Base-by-base conservation (phyloP, 441 rosid species). In the Euphorbia celastroides region DNA sequence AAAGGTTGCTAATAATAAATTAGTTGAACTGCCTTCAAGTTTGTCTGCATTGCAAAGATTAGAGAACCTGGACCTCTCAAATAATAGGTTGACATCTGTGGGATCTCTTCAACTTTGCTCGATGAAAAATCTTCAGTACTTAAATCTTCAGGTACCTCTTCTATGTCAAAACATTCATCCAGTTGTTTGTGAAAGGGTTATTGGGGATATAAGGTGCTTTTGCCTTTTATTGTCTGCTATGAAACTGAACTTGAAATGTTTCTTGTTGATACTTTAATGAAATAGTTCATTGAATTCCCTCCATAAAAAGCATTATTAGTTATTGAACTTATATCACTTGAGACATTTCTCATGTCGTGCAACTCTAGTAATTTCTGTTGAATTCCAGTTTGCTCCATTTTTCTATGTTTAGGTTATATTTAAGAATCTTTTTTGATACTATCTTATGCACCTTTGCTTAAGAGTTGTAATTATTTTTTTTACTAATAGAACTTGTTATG, bases 1-100 rank as follows among this genome's bases (percentile, higher is more conserved):
- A 78, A 94, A 88, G 79, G 84, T 85, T 8, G 86, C 99, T 46
- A 86, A 89, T 75, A 94, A 94, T 78, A 94, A 87, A 77, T 84
- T 94, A 70, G 78, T 80, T 72, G 91, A 88, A 70, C 68, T 94
- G 28, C 88, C 96, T 27, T 52, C 72, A 2, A 80, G 82, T 60
- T 74, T 91, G 78, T 81, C 90, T 28, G 78, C 75, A 42, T 76
- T 94, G 73, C 93, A 83, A 79, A 87, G 76, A 76, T 80, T 94
- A 80, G 88, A 81, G 86, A 79, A 62, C 79, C 79, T 94, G 78
- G 97, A 94, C 70, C 79, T 89, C 63, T 91, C 97, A 67, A 86
- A 80, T 78, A 94, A 94, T 78, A 85, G 93, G 69, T 75, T 94
- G 83, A 79, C 84, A 0, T 79, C 96, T 41, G 62, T 91, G 79